A percentile compares a stretch with the other conserved stretches of the same genome.
These are phyloP conservation scores for Martiniozyma asiatica DNA, from an alignment of 1,139 yeast genomes.

Conservation along the genomic window DNA sequence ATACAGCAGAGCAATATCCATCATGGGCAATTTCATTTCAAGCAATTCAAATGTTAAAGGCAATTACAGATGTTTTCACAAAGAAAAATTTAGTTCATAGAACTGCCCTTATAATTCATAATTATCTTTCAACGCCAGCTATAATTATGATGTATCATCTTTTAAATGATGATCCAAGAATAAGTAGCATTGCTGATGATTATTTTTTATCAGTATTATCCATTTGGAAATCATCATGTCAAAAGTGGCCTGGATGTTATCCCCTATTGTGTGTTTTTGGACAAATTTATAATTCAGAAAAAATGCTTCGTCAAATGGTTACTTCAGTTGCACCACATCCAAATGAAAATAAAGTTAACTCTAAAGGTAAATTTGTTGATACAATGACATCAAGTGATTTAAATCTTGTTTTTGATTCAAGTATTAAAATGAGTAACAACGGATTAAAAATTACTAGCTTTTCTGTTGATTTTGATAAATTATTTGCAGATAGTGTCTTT, in stretches of 20 bases:
- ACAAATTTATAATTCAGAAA: constrained; percentile 14
- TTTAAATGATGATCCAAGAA: constrained; percentile 17
- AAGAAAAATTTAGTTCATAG: constrained; percentile 36
- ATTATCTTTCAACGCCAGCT: constrained; percentile 51
- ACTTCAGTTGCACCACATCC: constrained; percentile 10
- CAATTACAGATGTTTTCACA: constrained; percentile 48
- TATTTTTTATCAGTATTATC: constrained; percentile 14
- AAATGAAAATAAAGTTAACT: constrained; percentile 4
- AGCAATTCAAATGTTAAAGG: constrained; percentile 71
- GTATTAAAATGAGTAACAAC: too few species aligned
- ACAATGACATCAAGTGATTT: too few species aligned
- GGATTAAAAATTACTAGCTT: constrained; percentile 4
- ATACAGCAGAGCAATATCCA: constrained; percentile 49
- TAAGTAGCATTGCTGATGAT: constrained; percentile 18
- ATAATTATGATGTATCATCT: constrained; percentile 60
- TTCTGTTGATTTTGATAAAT: constrained; percentile 13
- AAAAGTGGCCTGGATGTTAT: constrained; percentile 21
- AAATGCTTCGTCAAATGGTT: constrained; percentile 23
- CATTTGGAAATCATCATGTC: constrained; percentile 19
- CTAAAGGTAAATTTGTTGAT: neutral
- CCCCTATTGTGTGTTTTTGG: constrained; percentile 17
- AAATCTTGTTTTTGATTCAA: too few species aligned
- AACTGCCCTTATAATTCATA: constrained; percentile 48
- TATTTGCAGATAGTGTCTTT: constrained; percentile 19
- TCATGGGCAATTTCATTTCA: constrained; percentile 81